Conservation (phyloP, 768 basidiomycete species). For the Auriscalpium orientale region DNA sequence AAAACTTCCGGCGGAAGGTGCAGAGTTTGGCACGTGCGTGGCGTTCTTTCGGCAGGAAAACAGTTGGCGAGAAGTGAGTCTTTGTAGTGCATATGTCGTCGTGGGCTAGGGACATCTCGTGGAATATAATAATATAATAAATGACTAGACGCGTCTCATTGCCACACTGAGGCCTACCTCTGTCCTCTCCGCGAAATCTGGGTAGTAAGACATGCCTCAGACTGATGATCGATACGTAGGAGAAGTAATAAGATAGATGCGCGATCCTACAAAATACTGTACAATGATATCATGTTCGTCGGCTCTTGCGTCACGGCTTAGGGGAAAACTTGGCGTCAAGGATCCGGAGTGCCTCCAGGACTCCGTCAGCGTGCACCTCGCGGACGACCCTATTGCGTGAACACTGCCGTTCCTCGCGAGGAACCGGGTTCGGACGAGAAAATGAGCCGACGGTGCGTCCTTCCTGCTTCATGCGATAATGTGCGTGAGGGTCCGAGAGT, state of each 20-base stretch:
- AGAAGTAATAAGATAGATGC: too few species aligned
- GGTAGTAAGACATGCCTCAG: too few species aligned
- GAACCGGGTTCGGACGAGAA: slow-evolving; percentile 46
- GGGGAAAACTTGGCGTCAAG: slow-evolving; percentile 39
- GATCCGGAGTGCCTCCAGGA: slow-evolving; percentile 67
- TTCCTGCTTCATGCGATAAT: slow-evolving; percentile 39
- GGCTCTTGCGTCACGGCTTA: neutral
- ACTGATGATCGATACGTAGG: too few species aligned
- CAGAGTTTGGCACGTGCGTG: slow-evolving; percentile 13
- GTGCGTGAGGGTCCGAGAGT: slow-evolving; percentile 47
- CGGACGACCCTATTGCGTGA: slow-evolving; percentile 46
- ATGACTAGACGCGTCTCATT: too few species aligned
- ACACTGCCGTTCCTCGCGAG: slow-evolving; percentile 56
- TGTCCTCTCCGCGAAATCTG: too few species aligned
- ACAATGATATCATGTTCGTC: too few species aligned
- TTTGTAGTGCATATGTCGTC: neutral
- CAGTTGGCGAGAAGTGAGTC: too few species aligned
- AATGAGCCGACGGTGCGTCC: slow-evolving; percentile 20
- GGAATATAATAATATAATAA: too few species aligned
- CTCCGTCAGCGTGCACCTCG: slow-evolving; percentile 66
- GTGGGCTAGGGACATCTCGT: too few species aligned
- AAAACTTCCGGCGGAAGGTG: slow-evolving; percentile 31
- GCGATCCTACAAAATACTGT: too few species aligned
- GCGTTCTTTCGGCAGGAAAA: too few species aligned
- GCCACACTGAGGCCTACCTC: too few species aligned